phyloP scores from a whole-genome alignment of 768 basidiomycete genomes.

The Filobasidium wieringae region DNA sequence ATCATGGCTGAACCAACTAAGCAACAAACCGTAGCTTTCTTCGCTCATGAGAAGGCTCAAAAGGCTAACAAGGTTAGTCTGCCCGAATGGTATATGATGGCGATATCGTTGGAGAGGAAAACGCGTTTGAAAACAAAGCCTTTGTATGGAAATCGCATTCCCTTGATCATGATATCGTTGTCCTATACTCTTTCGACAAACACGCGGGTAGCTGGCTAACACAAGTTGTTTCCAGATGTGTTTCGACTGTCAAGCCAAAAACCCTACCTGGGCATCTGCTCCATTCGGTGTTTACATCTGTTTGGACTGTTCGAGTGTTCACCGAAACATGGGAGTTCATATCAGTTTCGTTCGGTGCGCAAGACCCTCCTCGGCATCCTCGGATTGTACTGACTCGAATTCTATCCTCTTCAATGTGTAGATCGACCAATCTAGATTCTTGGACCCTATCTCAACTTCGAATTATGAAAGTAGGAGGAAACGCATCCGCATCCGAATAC shows the following conservation, averaged over 20 bases:
- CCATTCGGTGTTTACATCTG: constrained; percentile 97
- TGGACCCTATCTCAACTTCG: constrained; percentile 87
- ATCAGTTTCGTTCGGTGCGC: constrained; percentile 88
- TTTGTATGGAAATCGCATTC: no score
- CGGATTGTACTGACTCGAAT: background rate
- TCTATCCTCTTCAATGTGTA: constrained; percentile 32
- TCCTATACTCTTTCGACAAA: no score
- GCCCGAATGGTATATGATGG: no score
- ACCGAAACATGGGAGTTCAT: constrained; percentile 95
- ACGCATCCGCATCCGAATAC: constrained; percentile 72
- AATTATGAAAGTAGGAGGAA: constrained; percentile 93
- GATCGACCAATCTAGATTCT: constrained; percentile 89
- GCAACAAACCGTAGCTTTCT: constrained; percentile 74
- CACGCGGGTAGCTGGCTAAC: background rate
- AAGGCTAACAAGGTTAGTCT: constrained; percentile 56
- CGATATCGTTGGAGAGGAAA: no score
- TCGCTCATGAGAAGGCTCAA: constrained; percentile 66
- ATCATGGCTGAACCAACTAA: constrained; percentile 42
- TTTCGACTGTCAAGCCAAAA: constrained; percentile 89
- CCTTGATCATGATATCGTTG: no score
- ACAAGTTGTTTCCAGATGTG: constrained; percentile 49
- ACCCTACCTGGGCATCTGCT: constrained; percentile 95
- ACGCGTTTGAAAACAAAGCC: no score
- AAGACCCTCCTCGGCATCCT: background rate
- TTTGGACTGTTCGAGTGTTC: constrained; percentile 86